A percentile compares a stretch with the other conserved stretches of the same genome.
These are phyloP conservation scores for Vitis hybrid DNA, from an alignment of 177 flowering plant genomes.

Conservation along the genomic window DNA sequence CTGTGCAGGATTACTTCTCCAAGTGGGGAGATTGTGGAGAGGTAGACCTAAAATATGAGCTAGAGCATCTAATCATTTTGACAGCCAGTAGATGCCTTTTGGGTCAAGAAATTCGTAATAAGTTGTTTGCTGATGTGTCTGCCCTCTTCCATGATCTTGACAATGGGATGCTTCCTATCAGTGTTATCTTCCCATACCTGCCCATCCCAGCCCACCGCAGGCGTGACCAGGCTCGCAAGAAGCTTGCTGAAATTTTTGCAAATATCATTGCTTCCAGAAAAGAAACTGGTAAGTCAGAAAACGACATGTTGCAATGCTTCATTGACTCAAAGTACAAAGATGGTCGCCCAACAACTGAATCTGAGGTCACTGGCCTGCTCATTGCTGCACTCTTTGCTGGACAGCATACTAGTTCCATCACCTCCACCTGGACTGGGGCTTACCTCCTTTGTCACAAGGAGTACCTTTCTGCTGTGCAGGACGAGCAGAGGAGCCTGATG, in stretches of 20 bases:
- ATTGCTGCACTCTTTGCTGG: constrained; percentile 99
- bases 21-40: constrained; percentile 94
- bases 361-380: constrained; percentile 94
- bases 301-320: constrained; percentile 93
- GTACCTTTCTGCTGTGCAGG: constrained; percentile 58
- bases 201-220: constrained; percentile 95
- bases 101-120: constrained; percentile 88
- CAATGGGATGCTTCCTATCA: constrained; percentile 96
- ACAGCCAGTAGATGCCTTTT: constrained; percentile 95
- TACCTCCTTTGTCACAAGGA: constrained; percentile 69
- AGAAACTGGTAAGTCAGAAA: constrained; percentile 52
- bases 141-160: constrained; percentile 96
- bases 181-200: constrained; percentile 85
- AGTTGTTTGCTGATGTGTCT: constrained; percentile 91
- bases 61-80: constrained; percentile 89
- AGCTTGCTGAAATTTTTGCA: constrained; percentile 73
- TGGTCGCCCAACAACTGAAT: constrained; percentile 85
- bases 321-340: constrained; percentile 95
- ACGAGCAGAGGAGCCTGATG: constrained; percentile 75
- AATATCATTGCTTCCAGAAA: constrained; percentile 74
- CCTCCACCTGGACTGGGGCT: constrained; percentile 95
- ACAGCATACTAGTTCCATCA: constrained; percentile 97
- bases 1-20: constrained; percentile 78
- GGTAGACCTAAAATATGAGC: constrained; percentile 90
- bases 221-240: constrained; percentile 83